Evolutionary conservation across 257 asterid genomes (phyloP).

Genomic region (Cynanchum wilfordii): DNA sequence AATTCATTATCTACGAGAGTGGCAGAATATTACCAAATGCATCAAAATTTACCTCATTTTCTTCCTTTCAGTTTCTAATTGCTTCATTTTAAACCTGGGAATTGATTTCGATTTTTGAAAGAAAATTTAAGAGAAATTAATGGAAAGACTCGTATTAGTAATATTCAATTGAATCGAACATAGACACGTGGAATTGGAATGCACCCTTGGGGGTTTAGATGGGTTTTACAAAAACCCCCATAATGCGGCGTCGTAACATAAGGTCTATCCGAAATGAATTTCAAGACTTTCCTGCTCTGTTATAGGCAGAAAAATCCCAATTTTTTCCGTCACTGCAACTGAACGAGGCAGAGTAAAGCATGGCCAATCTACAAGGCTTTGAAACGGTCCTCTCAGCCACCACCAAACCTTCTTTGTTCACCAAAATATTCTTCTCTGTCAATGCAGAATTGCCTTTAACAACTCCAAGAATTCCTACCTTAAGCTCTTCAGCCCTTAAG

Average conservation of each 20-base stretch:
- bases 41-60: no score
- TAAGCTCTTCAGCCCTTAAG: constrained; percentile 8
- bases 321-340: not conserved
- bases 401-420: constrained; percentile 33
- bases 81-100: no score
- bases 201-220: not conserved
- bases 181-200: no score
- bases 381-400: constrained; percentile 20
- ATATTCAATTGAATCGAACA: no score
- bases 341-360: constrained; percentile 7
- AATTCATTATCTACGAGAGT: not conserved
- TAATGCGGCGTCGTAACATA: constrained; percentile 9
- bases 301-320: not conserved
- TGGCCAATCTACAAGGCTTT: constrained; percentile 19
- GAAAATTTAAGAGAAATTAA: no score
- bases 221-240: constrained; percentile 5
- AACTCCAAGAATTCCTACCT: constrained; percentile 26
- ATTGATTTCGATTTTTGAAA: no score
- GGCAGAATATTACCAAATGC: no score
- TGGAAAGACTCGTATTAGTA: no score
- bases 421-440: constrained; percentile 34
- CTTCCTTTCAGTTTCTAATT: no score
- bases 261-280: not conserved
- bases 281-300: not conserved
- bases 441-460: constrained; percentile 30